Base-by-base conservation (phyloP, 768 basidiomycete species). In the Floccularia luteovirens region DNA sequence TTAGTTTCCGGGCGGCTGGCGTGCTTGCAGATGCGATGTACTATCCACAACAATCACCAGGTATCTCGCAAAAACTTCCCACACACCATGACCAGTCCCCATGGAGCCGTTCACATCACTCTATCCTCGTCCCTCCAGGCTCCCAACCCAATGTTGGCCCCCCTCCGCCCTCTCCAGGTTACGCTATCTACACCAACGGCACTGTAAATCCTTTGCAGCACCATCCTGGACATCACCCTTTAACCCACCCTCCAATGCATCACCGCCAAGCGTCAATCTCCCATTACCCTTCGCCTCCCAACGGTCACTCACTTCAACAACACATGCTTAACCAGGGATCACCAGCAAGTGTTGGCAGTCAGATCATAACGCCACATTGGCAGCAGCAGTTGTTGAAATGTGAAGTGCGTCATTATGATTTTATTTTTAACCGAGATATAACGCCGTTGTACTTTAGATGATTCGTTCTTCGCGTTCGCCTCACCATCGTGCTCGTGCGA, bases 401-500 rank as follows among this genome's bases (percentile, higher is more conserved):
- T 58, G 90, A 94, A 70, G 92, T 91, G 58, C 52, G 84, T 77
- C 42, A 43, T 39, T 39, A 43, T 41, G 37, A 34, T 14, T 37
- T 24, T 44, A 40, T 46, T 44, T 54, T 53, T 49, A 45, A 48
- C 41, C 83, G 75, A 70, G 79, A 37, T 36, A 27, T 38, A 16
- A 47, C 37, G n/a, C n/a, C n/a, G n/a, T 43, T 48, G 48, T n/a
- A 47, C 41, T 45, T 41, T 44, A 92, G 89, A 79, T 89, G 66
- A 78, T 86, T 45, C 82, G 94, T 52, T 76, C 81, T 24, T 82
- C 89, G 19, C 80, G 85, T 42, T 84, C 88, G 2, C 90, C 91
- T 0, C 92, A 97, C 58, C 92, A 96, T 55, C 82, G 94, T 39
- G 96, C 96, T 10, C 76, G 93, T 35, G 85, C 90, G n/a, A 93